phyloP scores from a whole-genome alignment of 2,329 filamentous ascomycete species.

The Talaromyces sp. region DNA sequence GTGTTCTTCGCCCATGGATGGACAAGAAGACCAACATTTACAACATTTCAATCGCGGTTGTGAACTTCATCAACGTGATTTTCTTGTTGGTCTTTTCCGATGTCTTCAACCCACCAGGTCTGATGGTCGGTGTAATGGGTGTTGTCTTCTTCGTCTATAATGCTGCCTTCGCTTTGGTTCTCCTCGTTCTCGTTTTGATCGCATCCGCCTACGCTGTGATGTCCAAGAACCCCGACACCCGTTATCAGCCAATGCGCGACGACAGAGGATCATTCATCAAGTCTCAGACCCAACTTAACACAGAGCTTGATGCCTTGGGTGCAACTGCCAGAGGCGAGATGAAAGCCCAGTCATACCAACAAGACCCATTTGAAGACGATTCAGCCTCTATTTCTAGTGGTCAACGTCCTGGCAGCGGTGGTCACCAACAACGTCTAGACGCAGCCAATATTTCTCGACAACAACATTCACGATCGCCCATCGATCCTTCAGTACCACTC shows the following conservation, averaged over 20 bases:
- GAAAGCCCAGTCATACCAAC: conserved; percentile 62
- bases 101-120: conserved; percentile 78
- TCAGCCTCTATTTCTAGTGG: conserved; percentile 66
- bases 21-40: conserved; percentile 97
- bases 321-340: conserved; percentile 82
- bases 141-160: conserved; percentile 89
- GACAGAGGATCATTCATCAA: conserved; percentile 98
- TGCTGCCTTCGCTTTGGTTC: conserved; percentile 77
- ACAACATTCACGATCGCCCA: conserved; percentile 52
- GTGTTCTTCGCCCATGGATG: conserved; percentile 91
- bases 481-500: conserved; percentile 50
- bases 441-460: conserved; percentile 29
- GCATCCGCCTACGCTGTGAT: conserved; percentile 78
- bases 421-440: conserved; percentile 34
- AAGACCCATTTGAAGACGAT: conserved; percentile 70
- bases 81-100: conserved; percentile 87
- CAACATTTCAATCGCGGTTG: conserved; percentile 86
- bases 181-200: conserved; percentile 79
- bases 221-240: conserved; percentile 90
- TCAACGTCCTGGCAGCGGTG: conserved; percentile 50
- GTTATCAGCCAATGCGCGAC: conserved; percentile 95
- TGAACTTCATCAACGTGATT: conserved; percentile 90
- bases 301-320: conserved; percentile 86
- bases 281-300: conserved; percentile 82
- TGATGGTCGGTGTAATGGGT: conserved; percentile 86